These are phyloP conservation scores for Cyclospora cayetanensis DNA, from an alignment of 169 alveolate species.

Conservation along the genomic window DNA sequence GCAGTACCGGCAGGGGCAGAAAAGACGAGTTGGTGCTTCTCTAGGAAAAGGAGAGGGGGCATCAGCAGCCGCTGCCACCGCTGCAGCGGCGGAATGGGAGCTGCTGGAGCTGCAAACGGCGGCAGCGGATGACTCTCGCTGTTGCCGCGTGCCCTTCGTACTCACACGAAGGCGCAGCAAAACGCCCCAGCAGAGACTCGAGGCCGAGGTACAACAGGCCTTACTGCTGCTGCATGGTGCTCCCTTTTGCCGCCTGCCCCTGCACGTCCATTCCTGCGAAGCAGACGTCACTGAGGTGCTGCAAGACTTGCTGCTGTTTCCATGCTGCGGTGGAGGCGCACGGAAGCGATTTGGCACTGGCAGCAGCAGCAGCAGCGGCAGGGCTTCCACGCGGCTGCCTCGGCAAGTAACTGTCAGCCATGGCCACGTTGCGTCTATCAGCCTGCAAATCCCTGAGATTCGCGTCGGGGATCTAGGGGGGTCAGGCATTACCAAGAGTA, in stretches of 20 bases:
- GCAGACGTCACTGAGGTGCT: slow-evolving; percentile 7
- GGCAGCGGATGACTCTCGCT: slow-evolving; percentile 58
- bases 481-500: not conserved
- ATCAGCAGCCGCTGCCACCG: slow-evolving; percentile 40
- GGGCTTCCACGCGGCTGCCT: slow-evolving; percentile 16
- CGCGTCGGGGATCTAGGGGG: not conserved
- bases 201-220: slow-evolving; percentile 50
- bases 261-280: slow-evolving; percentile 20
- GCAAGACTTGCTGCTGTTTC: slow-evolving; percentile 40
- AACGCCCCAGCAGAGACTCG: slow-evolving; percentile 25
- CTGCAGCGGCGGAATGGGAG: slow-evolving; percentile 51
- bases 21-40: not conserved
- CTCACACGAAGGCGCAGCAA: slow-evolving; percentile 38
- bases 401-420: slow-evolving; percentile 45
- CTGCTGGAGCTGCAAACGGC: slow-evolving; percentile 28
- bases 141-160: slow-evolving; percentile 50
- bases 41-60: not conserved
- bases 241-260: slow-evolving; percentile 25
- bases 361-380: slow-evolving; percentile 46
- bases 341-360: not conserved
- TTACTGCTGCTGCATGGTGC: slow-evolving; percentile 43
- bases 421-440: not conserved
- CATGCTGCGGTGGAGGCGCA: slow-evolving; percentile 55
- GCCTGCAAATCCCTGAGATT: not conserved
- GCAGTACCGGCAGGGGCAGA: not conserved